Evolutionary conservation across 345 rosid species (phyloP).

Genomic region (Nephelium lappaceum): DNA sequence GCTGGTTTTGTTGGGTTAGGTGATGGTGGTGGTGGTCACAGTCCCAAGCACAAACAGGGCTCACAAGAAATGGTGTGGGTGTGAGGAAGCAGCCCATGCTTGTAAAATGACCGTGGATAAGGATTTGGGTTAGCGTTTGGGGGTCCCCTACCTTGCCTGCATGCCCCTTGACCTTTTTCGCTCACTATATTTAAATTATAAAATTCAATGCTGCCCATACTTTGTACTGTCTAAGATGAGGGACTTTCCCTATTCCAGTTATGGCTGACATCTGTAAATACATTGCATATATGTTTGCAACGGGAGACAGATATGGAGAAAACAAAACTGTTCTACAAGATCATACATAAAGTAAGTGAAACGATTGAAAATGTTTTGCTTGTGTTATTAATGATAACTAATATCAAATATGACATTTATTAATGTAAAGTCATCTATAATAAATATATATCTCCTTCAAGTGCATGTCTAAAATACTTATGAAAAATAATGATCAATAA

Average conservation of each 20-base stretch:
- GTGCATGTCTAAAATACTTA: too few species aligned
- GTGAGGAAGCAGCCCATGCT: conserved; percentile 39
- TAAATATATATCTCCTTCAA: too few species aligned
- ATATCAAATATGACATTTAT: too few species aligned
- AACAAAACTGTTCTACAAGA: background rate
- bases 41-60: background rate
- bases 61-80: conserved; percentile 29
- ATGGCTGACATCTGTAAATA: background rate
- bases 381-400: too few species aligned
- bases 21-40: conserved; percentile 15
- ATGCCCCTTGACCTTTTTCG: background rate
- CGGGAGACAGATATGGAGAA: too few species aligned
- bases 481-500: too few species aligned
- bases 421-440: too few species aligned
- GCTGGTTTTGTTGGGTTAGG: conserved; percentile 22
- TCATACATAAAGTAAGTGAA: too few species aligned
- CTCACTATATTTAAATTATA: background rate
- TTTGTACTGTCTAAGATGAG: background rate
- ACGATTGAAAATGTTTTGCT: too few species aligned
- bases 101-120: conserved; percentile 12
- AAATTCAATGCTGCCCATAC: conserved; percentile 27
- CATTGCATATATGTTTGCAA: background rate
- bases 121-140: conserved; percentile 8
- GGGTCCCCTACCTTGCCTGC: conserved; percentile 17
- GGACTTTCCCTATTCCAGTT: background rate